phyloP scores from a whole-genome alignment of 176 grass and related monocot species.

The Avena eriantha region DNA sequence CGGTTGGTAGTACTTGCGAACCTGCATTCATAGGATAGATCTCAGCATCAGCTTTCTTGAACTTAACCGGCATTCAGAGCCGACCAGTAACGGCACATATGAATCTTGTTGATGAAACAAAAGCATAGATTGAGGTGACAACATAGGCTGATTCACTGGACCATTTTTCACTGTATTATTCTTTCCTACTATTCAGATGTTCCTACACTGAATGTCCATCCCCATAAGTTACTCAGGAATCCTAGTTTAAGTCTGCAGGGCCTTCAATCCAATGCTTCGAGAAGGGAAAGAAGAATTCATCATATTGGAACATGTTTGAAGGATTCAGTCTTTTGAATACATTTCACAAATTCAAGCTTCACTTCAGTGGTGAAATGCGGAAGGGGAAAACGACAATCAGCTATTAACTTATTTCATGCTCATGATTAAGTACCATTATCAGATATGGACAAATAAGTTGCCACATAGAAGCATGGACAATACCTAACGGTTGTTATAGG shows the following conservation, averaged over 20 bases:
- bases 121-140: background rate
- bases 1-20: constrained; percentile 90
- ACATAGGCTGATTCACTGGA: background rate
- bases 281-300: background rate
- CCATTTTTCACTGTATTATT: constrained; percentile 14
- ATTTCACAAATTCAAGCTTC: background rate
- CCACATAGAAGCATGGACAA: constrained; percentile 12
- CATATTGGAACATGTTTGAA: background rate
- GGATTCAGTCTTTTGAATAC: background rate
- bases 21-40: constrained; percentile 44
- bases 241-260: background rate
- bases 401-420: background rate
- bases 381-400: background rate
- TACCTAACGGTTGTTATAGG: background rate
- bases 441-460: background rate
- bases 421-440: background rate
- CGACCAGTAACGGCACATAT: background rate
- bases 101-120: background rate
- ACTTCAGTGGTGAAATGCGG: background rate
- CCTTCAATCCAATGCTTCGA: background rate
- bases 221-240: no score
- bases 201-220: background rate
- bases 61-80: background rate
- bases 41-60: background rate
- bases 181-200: background rate